phyloP scores from a whole-genome alignment of 768 basidiomycete genomes.

The Dentipellis sp. region DNA sequence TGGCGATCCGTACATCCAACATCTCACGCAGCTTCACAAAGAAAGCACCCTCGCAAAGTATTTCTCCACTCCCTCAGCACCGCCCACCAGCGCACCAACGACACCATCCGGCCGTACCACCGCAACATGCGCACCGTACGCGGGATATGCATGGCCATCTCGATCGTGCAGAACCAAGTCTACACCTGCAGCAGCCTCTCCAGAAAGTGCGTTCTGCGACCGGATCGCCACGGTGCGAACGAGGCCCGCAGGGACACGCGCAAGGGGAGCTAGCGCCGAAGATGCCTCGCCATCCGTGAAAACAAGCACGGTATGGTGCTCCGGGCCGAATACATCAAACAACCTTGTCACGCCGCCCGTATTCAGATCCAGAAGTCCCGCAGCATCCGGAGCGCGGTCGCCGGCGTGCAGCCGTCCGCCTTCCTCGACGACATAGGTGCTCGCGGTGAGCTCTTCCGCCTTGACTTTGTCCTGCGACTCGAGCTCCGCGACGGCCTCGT shows the following conservation, averaged over 20 bases:
- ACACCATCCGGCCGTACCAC: background rate
- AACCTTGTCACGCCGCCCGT: background rate
- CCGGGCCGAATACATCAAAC: constrained; percentile 11
- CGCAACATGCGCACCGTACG: background rate
- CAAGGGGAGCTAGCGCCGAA: background rate
- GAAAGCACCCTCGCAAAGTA: constrained; percentile 3
- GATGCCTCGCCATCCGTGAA: background rate
- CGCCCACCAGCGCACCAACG: background rate
- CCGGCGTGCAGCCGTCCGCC: background rate
- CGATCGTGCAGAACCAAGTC: background rate
- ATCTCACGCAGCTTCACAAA: too few relatives aligned
- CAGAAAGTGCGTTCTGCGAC: background rate
- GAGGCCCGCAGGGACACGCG: background rate
- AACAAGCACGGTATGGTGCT: constrained; percentile 10
- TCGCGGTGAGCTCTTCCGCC: background rate
- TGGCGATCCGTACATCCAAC: too few relatives aligned
- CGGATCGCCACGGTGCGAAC: background rate
- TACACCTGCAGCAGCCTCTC: background rate
- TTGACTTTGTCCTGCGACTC: constrained; percentile 6
- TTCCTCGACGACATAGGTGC: background rate
- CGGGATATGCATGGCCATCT: background rate
- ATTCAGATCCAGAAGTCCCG: background rate
- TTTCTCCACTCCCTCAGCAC: background rate
- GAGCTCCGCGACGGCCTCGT: constrained; percentile 9
- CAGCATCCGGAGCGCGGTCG: constrained; percentile 14